phyloP scores from a whole-genome alignment of 2,329 filamentous ascomycete genomes.

The Talaromyces verruculosus region DNA sequence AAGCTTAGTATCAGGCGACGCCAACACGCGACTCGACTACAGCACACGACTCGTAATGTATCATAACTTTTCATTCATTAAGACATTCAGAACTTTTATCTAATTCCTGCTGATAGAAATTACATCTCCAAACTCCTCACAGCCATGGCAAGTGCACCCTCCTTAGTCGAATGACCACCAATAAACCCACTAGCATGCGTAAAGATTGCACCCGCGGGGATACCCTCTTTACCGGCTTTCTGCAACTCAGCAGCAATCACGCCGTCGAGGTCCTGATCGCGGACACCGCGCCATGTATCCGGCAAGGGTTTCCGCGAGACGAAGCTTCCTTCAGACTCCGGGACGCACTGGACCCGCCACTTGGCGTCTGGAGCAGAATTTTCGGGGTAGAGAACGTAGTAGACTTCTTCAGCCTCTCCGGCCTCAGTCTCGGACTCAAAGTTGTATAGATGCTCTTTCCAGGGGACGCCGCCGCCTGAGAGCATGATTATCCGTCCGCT shows the following conservation, averaged over 20 bases:
- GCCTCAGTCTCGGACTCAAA: conserved; percentile 64
- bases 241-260: conserved; percentile 44
- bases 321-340: conserved; percentile 79
- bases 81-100: not conserved
- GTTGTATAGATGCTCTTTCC: conserved; percentile 94
- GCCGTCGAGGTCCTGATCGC: conserved; percentile 79
- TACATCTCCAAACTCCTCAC: conserved; percentile 37
- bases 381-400: conserved; percentile 92
- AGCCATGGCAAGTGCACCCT: conserved; percentile 85
- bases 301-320: conserved; percentile 88
- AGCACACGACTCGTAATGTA: not conserved
- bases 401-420: conserved; percentile 50
- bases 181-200: conserved; percentile 96
- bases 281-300: conserved; percentile 85
- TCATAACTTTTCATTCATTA: conserved; percentile 2
- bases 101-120: not conserved
- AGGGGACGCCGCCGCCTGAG: conserved; percentile 73
- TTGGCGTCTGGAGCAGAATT: conserved; percentile 71
- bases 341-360: conserved; percentile 94
- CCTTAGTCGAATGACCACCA: conserved; percentile 87
- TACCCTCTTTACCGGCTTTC: conserved; percentile 38
- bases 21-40: not conserved
- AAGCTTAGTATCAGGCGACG: not conserved
- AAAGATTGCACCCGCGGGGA: conserved; percentile 69
- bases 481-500: conserved; percentile 80